These are phyloP conservation scores for Lactifluus hygrophoroides DNA, from an alignment of 768 basidiomycete genomes.

Conservation along the genomic window DNA sequence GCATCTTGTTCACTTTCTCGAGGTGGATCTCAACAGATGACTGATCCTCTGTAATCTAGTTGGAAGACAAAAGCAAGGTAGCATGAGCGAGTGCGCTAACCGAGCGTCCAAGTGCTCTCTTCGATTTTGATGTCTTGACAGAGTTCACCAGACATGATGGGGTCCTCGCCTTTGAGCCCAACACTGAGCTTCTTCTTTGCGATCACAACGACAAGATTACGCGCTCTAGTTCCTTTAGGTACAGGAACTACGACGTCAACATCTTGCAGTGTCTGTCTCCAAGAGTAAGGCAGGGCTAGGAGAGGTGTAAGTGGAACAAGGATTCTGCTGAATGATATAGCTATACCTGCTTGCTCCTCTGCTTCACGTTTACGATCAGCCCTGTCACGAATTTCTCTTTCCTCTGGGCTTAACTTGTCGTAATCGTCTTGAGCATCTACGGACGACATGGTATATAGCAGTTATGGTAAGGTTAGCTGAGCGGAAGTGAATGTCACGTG, in stretches of 20 bases:
- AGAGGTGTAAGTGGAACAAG: slow-evolving; percentile 13
- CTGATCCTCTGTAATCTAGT: slow-evolving; percentile 56
- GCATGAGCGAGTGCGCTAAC: slow-evolving; percentile 38
- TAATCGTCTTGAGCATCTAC: slow-evolving; percentile 38
- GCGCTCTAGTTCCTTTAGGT: slow-evolving; percentile 78
- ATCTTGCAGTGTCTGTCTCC: slow-evolving; percentile 86
- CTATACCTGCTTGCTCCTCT: slow-evolving; percentile 77
- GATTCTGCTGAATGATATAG: slow-evolving; percentile 20
- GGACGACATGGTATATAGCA: slow-evolving; percentile 6
- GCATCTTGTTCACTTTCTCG: slow-evolving; percentile 78
- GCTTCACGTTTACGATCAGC: slow-evolving; percentile 59
- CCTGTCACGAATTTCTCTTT: slow-evolving; percentile 66
- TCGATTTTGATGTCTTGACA: slow-evolving; percentile 93
- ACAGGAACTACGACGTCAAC: slow-evolving; percentile 79
- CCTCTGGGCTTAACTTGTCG: slow-evolving; percentile 68
- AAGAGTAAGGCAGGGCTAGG: slow-evolving; percentile 79
- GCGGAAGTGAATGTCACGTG: slow-evolving; percentile 5
- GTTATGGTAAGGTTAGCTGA: background rate
- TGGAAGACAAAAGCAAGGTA: background rate
- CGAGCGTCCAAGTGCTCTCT: slow-evolving; percentile 93
- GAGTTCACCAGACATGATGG: slow-evolving; percentile 82
- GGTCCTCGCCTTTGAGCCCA: slow-evolving; percentile 76
- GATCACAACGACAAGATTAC: slow-evolving; percentile 63
- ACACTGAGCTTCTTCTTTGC: slow-evolving; percentile 79
- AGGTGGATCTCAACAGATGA: slow-evolving; percentile 64